A percentile compares a stretch with the other conserved stretches of the same genome.
These are phyloP conservation scores for Ceratocystis ficicola DNA, from an alignment of 2,329 filamentous ascomycete species.

Conservation along the genomic window DNA sequence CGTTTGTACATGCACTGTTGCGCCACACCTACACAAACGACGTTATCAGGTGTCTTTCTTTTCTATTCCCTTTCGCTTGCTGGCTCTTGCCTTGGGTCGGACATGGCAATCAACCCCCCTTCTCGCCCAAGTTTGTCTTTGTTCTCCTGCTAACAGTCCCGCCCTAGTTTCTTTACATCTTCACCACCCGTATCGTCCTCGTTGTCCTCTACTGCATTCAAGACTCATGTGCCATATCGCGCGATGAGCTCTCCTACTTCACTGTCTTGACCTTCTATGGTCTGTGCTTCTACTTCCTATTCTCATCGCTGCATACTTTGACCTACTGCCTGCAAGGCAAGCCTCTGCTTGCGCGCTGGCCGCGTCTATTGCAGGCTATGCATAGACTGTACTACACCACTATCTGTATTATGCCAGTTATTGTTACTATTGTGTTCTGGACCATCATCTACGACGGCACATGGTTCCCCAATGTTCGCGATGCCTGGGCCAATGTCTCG, in stretches of 20 bases:
- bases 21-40: too few relatives aligned
- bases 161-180: constrained; percentile 50
- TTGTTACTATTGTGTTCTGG: constrained; percentile 65
- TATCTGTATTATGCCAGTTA: constrained; percentile 50
- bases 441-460: constrained; percentile 41
- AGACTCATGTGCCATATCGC: constrained; percentile 36
- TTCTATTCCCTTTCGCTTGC: not conserved
- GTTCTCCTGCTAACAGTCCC: not conserved
- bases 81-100: too few relatives aligned
- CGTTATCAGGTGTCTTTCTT: too few relatives aligned
- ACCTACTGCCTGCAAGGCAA: constrained; percentile 46
- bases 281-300: constrained; percentile 63
- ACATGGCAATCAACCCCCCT: not conserved
- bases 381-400: constrained; percentile 54
- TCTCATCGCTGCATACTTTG: constrained; percentile 55
- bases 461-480: constrained; percentile 42
- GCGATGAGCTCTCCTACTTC: constrained; percentile 64
- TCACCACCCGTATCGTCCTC: constrained; percentile 55
- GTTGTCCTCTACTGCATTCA: constrained; percentile 50
- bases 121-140: too few relatives aligned
- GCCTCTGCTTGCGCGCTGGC: constrained; percentile 47
- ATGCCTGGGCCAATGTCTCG: constrained; percentile 54
- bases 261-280: constrained; percentile 75
- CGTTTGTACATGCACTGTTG: not conserved
- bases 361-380: constrained; percentile 49